Evolutionary conservation across 345 rosid genomes (phyloP).

Genomic region (Moricandia moricandioides): DNA sequence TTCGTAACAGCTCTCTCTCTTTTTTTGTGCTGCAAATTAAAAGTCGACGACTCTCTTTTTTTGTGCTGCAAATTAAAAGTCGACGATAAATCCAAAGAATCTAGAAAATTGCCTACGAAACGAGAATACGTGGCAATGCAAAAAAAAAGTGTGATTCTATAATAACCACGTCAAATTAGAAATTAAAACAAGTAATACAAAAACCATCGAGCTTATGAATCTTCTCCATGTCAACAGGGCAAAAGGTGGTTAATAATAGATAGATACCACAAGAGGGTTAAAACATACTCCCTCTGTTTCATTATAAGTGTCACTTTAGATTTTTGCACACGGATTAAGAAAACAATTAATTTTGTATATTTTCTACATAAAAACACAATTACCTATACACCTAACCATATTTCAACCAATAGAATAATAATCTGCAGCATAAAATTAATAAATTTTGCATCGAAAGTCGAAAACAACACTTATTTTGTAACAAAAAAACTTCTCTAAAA

Average conservation of each 20-base stretch:
- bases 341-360: no score
- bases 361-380: no score
- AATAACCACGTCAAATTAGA: not conserved
- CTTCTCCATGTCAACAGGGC: not conserved
- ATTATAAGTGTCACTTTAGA: no score
- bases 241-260: not conserved
- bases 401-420: no score
- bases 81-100: slow-evolving; percentile 29
- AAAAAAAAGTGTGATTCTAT: not conserved
- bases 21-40: not conserved
- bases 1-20: not conserved
- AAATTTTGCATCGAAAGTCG: no score
- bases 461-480: no score
- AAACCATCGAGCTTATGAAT: not conserved
- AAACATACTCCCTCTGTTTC: no score
- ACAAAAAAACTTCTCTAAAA: no score
- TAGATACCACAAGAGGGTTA: not conserved
- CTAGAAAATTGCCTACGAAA: not conserved
- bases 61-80: not conserved
- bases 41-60: not conserved
- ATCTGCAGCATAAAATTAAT: no score
- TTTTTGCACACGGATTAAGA: no score
- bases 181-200: not conserved
- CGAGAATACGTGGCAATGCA: slow-evolving; percentile 30
- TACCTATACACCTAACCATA: no score